Conservation (phyloP, 2,329 filamentous ascomycete genomes). For the Rhytidhysteron rufulum region DNA sequence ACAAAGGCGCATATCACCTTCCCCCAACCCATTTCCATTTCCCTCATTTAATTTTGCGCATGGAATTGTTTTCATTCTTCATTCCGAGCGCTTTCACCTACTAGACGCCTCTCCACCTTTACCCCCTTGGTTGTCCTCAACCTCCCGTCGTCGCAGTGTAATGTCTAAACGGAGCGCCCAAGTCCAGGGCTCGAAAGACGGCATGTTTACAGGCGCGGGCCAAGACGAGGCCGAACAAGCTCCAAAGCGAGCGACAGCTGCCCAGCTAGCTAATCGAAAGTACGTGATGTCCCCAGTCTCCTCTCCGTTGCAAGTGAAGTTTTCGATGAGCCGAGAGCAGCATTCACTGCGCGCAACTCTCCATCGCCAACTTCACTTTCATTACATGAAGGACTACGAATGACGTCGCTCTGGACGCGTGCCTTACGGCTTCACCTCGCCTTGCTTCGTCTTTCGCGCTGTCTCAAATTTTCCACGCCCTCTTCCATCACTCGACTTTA, state of each 20-base stretch:
- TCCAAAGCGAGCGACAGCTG: constrained; percentile 50
- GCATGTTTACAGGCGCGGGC: constrained; percentile 1
- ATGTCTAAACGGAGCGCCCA: constrained; percentile 3
- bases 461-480: no score
- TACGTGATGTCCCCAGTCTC: constrained; percentile 38
- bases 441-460: neutral
- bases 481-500: neutral
- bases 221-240: constrained; percentile 38
- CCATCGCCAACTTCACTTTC: no score
- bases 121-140: neutral
- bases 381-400: neutral
- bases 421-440: neutral
- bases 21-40: no score
- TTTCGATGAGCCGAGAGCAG: no score
- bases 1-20: no score
- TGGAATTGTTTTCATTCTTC: constrained; percentile 1
- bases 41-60: neutral
- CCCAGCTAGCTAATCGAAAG: constrained; percentile 53
- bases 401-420: neutral
- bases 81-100: neutral
- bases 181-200: constrained; percentile 4
- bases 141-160: neutral
- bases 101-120: neutral
- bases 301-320: constrained; percentile 2
- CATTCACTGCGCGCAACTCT: no score